These are phyloP conservation scores for Colletotrichum sp. DNA, from an alignment of 2,329 filamentous ascomycete species.

Conservation along the genomic window DNA sequence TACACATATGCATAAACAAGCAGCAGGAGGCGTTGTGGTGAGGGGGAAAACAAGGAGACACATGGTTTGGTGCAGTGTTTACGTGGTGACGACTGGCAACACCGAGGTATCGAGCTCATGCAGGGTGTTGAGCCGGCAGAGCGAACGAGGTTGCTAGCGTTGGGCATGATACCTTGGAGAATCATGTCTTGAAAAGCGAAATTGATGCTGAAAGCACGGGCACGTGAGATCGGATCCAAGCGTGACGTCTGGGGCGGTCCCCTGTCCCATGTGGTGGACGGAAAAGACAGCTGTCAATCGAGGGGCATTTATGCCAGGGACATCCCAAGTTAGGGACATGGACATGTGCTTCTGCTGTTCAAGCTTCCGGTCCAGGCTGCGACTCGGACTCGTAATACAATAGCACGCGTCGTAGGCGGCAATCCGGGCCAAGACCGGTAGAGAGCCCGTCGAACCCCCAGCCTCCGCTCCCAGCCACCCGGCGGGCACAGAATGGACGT, in stretches of 20 bases:
- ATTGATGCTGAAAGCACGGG: not conserved
- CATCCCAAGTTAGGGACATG: not conserved
- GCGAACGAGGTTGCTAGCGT: not conserved
- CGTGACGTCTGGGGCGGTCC: not conserved
- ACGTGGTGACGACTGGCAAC: not conserved
- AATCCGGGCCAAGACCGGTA: not conserved
- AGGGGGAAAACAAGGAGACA: not conserved
- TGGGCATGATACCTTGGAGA: not conserved
- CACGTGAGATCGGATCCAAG: not conserved
- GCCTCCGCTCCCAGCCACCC: constrained; percentile 7
- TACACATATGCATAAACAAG: not conserved
- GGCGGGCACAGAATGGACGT: not conserved
- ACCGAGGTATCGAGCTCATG: not conserved
- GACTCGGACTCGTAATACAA: not conserved
- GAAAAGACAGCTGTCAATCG: constrained; percentile 10
- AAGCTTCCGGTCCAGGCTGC: not conserved
- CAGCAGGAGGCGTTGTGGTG: not conserved
- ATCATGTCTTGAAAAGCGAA: not conserved
- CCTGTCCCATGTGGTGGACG: not conserved
- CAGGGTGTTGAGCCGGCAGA: not conserved
- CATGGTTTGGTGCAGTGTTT: not conserved
- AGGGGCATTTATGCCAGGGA: not conserved
- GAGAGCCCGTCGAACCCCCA: not conserved
- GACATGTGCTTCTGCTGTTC: not conserved
- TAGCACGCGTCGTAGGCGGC: not conserved